Evolutionary conservation across 2,329 filamentous ascomycete genomes (phyloP), one percentile per base, ranked within the genome.

Genomic region (Rhynchosporium agropyri): DNA sequence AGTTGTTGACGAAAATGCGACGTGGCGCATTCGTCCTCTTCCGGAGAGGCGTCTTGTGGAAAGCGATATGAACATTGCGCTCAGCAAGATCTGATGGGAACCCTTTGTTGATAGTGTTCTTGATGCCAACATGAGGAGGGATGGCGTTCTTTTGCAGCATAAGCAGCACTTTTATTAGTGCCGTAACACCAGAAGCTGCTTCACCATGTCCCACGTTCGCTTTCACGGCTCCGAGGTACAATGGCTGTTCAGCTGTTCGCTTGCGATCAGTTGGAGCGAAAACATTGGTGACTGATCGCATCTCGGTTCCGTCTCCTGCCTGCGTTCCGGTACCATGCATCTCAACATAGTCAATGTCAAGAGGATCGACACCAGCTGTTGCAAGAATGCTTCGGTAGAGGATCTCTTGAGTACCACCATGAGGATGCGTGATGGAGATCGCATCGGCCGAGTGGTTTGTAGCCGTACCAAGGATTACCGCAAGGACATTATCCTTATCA

Each of bases 311-410:
- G 72, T 96, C 92, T 65, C 90, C 92, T 38, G 89, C 91, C 75
- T 95, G 90, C 0, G 91, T 96, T 38, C 92, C 92, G 2, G 92
- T 96, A 13, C 90, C 92, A 74, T 96, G 91, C 87, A 95, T 92
- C 76, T 96, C 92, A 8, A 96, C 87, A 71, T 94, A 96, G 75
- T 87, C 87, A 55, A 96, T 83, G 66, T 93, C 89, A 57, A 86
- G 82, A 1, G 91, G 89, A 71, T 93, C 87, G 28, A 95, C 83
- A 63, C 89, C 88, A 48, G 90, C 88, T 49, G 90, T 84, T 54
- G 88, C 83, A 0, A 95, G 80, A 33, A 95, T 86, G 45, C 84
- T 81, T 61, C 84, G 83, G 70, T 89, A 94, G 10, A 95, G 78
- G 91, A 54, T 80, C 12, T 89, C 85, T 75, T 96, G 92, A 0